Evolutionary conservation across 2,329 filamentous ascomycete genomes (phyloP).

Genomic region (Magnaporthiopsis incrustans): DNA sequence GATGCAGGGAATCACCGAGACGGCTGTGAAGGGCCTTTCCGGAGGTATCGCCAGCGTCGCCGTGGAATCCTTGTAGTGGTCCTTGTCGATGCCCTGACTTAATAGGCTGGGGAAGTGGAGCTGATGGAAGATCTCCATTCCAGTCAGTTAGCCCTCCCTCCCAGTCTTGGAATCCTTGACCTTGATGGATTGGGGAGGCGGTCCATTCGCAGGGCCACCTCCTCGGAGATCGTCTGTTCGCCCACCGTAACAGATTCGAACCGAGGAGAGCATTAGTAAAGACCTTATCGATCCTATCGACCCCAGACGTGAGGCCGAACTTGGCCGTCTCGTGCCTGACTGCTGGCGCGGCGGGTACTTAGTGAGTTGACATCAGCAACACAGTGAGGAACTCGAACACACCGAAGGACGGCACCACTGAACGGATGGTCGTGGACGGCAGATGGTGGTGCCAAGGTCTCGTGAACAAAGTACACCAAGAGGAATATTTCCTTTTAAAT

Average conservation of each 20-base stretch:
- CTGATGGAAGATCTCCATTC: constrained; percentile 16
- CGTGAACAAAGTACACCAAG: constrained; percentile 23
- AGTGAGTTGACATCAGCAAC: background rate
- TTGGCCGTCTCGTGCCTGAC: constrained; percentile 41
- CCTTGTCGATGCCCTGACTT: constrained; percentile 1
- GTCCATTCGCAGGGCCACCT: constrained; percentile 43
- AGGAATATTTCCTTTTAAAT: constrained; percentile 32
- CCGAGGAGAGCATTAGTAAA: background rate
- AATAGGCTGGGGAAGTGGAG: constrained; percentile 2
- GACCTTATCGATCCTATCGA: constrained; percentile 41
- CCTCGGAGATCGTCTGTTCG: constrained; percentile 49
- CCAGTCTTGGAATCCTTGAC: constrained; percentile 48
- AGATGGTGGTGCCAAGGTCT: no score
- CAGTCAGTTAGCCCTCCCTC: constrained; percentile 50
- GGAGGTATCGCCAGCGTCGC: background rate
- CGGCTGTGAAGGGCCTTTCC: constrained; percentile 28
- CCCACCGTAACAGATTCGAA: constrained; percentile 34
- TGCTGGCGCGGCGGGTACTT: constrained; percentile 38
- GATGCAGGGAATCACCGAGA: constrained; percentile 21
- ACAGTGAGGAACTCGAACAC: no score
- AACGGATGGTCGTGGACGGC: no score
- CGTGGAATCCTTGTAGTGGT: constrained; percentile 13
- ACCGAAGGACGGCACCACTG: no score
- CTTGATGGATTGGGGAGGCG: constrained; percentile 45
- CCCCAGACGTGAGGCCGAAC: constrained; percentile 39